A percentile compares a stretch with the other conserved stretches of the same genome.
These are phyloP conservation scores for Taiwanofungus camphoratus DNA, from an alignment of 1,284 basidiomycete species.

Conservation along the genomic window DNA sequence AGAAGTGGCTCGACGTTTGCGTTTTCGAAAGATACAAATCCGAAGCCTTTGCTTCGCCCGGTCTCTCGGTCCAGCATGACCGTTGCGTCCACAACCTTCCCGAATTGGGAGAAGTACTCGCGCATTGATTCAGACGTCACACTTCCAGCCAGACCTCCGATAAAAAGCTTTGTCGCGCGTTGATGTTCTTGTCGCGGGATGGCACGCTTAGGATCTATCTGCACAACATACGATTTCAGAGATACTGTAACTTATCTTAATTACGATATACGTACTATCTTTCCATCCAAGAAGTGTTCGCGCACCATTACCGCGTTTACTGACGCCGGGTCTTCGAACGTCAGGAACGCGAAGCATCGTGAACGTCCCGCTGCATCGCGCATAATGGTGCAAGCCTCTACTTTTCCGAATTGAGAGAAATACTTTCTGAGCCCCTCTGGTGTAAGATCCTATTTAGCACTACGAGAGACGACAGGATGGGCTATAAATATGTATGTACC, in stretches of 20 bases:
- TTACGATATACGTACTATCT: conserved; percentile 79
- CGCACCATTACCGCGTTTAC: conserved; percentile 80
- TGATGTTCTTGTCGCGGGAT: conserved; percentile 95
- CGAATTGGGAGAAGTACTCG: conserved; percentile 86
- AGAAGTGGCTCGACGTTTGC: conserved; percentile 82
- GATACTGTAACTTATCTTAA: conserved; percentile 3
- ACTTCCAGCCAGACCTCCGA: conserved; percentile 87
- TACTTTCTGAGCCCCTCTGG: conserved; percentile 68
- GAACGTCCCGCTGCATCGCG: conserved; percentile 88
- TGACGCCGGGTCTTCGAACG: conserved; percentile 79
- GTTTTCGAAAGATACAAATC: conserved; percentile 95
- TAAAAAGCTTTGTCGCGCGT: conserved; percentile 89
- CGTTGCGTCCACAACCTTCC: conserved; percentile 93
- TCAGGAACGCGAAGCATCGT: conserved; percentile 92
- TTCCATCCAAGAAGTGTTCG: conserved; percentile 89
- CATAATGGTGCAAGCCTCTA: conserved; percentile 94
- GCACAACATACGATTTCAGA: conserved; percentile 11
- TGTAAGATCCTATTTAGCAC: conserved; percentile 26
- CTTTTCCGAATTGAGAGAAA: conserved; percentile 72
- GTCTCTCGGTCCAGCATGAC: conserved; percentile 99
- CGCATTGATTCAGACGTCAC: conserved; percentile 94
- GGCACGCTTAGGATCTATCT: conserved; percentile 99
- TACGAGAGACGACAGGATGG: conserved; percentile 14
- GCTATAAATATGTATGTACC: conserved; percentile 50
- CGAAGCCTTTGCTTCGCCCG: conserved; percentile 93